Evolutionary conservation across 2,329 filamentous ascomycete species (phyloP), one percentile per base, ranked within the genome.

Genomic region (Penicillium crustosum): DNA sequence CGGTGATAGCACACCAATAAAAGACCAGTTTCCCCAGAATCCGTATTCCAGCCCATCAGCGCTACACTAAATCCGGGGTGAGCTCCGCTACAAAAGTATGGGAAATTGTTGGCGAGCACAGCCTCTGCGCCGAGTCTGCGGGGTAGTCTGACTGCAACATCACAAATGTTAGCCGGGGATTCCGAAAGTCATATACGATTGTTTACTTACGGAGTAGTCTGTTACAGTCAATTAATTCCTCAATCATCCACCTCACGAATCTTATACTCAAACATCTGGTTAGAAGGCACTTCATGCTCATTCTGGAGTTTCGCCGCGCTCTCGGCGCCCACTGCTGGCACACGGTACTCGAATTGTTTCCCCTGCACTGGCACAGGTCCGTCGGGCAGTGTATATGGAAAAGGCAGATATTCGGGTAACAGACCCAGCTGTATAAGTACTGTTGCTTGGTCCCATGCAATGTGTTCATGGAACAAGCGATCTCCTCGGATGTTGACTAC

Each of bases 401-500:
- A 89, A 0, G 83, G 82, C 0, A 90, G 77, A 60, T 85, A 89
- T 56, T 89, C 81, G 0, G 86, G 86, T 50, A 90, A 68, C 21
- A 89, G 68, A 0, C 84, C 87, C 1, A 88, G 70, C 68, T 90
- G 87, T 7, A 78, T 72, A 10, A 90, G 73, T 2, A 84, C 81
- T 0, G 84, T 87, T 0, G 78, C 83, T 68, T 89, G 86, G 58
- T 90, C 87, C 87, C 87, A 90, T 15, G 81, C 76, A 43, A 90
- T 89, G 64, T 90, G 87, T 69, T 90, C 88, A 61, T 89, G 86
- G 62, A 85, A 89, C 0, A 90, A 73, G 0, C 86, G 77, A 66
- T 89, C 86, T 2, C 88, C 88, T 2, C 88, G 82, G 53, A 90
- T 81, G 55, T 87, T 88, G 5, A 90, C 86, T 0, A 90, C 78